These are phyloP conservation scores for Chionographis japonica DNA, from an alignment of 106 monocot species.

Conservation along the genomic window DNA sequence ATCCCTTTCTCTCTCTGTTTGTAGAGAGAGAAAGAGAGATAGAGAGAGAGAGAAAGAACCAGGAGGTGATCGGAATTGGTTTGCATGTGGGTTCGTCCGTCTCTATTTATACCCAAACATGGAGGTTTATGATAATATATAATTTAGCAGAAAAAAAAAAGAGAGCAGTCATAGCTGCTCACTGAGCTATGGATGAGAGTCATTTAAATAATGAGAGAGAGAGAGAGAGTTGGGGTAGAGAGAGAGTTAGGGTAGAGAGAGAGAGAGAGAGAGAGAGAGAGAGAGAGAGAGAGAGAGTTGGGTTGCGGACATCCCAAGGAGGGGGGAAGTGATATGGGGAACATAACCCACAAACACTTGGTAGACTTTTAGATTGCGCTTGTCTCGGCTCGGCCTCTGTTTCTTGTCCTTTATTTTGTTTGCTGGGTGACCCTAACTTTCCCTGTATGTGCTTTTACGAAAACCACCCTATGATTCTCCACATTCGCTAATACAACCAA, in stretches of 20 bases:
- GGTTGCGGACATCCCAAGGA: neutral
- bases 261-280: neutral
- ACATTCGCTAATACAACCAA: too few species aligned
- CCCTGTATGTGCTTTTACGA: neutral
- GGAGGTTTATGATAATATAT: too few species aligned
- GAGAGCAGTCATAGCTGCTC: too few species aligned
- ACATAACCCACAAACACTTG: slow-evolving; percentile 13
- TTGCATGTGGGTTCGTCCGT: too few species aligned
- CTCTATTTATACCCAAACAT: too few species aligned
- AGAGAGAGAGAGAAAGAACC: too few species aligned
- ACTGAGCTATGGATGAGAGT: neutral
- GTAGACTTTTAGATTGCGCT: slow-evolving; percentile 22
- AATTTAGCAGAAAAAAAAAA: too few species aligned
- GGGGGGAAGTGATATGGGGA: neutral
- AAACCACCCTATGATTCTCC: too few species aligned
- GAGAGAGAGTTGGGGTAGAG: neutral
- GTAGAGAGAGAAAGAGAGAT: too few species aligned
- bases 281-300: neutral
- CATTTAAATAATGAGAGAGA: neutral
- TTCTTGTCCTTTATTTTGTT: neutral
- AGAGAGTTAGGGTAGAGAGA: too few species aligned
- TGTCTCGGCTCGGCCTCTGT: slow-evolving; percentile 16
- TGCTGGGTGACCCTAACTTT: neutral
- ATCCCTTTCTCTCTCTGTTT: too few species aligned
- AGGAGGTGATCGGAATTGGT: too few species aligned